Conservation (phyloP, 352 stramenopile genomes). For the Globisporangium megalacanthum region DNA sequence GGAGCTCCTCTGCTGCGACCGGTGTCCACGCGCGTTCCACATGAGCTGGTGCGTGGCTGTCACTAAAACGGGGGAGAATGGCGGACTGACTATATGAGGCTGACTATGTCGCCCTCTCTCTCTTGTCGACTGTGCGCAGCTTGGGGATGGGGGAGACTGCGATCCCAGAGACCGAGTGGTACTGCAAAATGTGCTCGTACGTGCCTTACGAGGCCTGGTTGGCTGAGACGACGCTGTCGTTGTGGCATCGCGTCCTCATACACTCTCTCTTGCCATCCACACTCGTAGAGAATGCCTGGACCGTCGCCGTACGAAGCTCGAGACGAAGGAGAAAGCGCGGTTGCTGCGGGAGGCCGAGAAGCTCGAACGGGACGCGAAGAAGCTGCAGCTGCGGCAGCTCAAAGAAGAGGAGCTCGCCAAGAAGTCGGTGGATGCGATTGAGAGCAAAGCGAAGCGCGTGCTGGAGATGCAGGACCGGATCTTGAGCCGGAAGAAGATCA, state of each 20-base stretch:
- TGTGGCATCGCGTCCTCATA: too few relatives aligned
- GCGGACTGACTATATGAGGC: too few relatives aligned
- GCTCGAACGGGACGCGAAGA: constrained; percentile 67
- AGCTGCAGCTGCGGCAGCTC: constrained; percentile 52
- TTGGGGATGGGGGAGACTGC: constrained; percentile 72
- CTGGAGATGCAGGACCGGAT: constrained; percentile 87
- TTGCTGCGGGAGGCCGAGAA: constrained; percentile 78
- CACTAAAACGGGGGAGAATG: too few relatives aligned
- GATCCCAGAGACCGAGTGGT: constrained; percentile 84
- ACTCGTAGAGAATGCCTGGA: constrained; percentile 63
- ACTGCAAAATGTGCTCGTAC: constrained; percentile 84
- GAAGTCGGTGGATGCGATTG: constrained; percentile 76
- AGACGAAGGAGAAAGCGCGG: constrained; percentile 70
- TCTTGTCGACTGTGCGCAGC: constrained; percentile 12
- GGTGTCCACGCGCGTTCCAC: constrained; percentile 92
- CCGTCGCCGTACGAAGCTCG: constrained; percentile 66
- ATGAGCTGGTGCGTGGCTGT: constrained; percentile 60
- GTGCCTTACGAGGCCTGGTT: constrained; percentile 10
- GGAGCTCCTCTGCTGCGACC: constrained; percentile 88
- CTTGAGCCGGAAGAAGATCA: constrained; percentile 82
- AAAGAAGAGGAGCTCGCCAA: constrained; percentile 70
- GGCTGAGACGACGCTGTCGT: too few relatives aligned
- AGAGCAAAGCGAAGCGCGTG: constrained; percentile 78
- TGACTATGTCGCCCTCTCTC: background rate
- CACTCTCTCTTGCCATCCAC: too few relatives aligned